phyloP scores from a whole-genome alignment of 1,284 basidiomycete species.

The Gymnopus androsaceus region DNA sequence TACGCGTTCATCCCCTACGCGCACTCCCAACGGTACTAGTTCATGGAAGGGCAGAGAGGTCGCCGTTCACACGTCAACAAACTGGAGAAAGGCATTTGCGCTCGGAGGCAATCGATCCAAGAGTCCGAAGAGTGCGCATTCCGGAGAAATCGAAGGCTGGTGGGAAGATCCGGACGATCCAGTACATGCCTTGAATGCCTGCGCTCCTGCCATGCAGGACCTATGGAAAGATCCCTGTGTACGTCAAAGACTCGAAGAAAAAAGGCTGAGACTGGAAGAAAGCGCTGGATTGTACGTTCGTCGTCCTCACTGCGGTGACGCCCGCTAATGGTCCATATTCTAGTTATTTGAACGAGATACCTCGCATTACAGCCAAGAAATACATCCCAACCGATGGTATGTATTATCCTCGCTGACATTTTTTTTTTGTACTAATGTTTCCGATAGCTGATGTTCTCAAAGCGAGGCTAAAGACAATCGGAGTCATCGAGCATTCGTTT shows the following conservation, averaged over 20 bases:
- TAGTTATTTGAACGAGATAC: slow-evolving; percentile 78
- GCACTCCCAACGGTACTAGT: slow-evolving; percentile 33
- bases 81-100: slow-evolving; percentile 74
- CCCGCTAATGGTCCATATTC: slow-evolving; percentile 18
- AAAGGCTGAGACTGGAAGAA: slow-evolving; percentile 69
- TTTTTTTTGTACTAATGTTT: not conserved
- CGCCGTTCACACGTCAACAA: slow-evolving; percentile 60
- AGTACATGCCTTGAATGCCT: slow-evolving; percentile 66
- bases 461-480: slow-evolving; percentile 72
- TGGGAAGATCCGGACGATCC: slow-evolving; percentile 83
- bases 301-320: slow-evolving; percentile 15
- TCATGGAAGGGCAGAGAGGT: slow-evolving; percentile 51
- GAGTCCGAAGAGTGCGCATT: slow-evolving; percentile 65
- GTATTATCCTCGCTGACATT: slow-evolving; percentile 23
- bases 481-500: slow-evolving; percentile 77
- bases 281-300: slow-evolving; percentile 76
- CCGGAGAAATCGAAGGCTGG: slow-evolving; percentile 74
- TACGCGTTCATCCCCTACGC: slow-evolving; percentile 10
- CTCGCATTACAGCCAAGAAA: slow-evolving; percentile 74
- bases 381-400: slow-evolving; percentile 79
- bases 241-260: slow-evolving; percentile 59
- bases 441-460: slow-evolving; percentile 69
- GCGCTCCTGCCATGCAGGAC: slow-evolving; percentile 62
- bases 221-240: slow-evolving; percentile 74
- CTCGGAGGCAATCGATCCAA: slow-evolving; percentile 59